Base-by-base conservation (phyloP, 2,329 filamentous ascomycete genomes). In the Penicillium decumbens region DNA sequence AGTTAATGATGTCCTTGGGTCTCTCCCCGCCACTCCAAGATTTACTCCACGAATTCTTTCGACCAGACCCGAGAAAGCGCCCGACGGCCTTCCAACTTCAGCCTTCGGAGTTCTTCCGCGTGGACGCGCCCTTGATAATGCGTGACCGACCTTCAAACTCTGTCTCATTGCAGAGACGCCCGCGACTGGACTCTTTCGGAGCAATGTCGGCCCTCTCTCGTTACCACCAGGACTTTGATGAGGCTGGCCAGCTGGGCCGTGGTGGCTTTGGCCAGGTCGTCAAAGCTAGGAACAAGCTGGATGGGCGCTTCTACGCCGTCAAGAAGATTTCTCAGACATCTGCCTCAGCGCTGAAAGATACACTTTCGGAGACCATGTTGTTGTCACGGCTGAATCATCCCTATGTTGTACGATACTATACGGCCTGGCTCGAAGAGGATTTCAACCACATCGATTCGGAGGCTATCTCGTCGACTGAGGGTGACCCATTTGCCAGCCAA, bases 261-360 rank as follows among this genome's bases (percentile, higher is more conserved):
- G 93, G 93, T 38, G 93, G 92, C 0, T 98, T 95, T 71, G 93
- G 93, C 4, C 89, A 96, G 71, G 93, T 98, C 20, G 89, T 97
- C 47, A 95, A 95, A 68, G 92, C 92, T 2, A 82, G 92, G 28
- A 95, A 95, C 69, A 95, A 93, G 72, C 81, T 96, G 3, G 93
- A 97, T 66, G 89, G 89, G 0, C 88, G 91, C 50, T 85, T 95
- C 38, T 98, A 97, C 70, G 93, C 93, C 15, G 88, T 98, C 66
- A 98, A 98, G 69, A 96, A 97, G 67, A 93, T 98, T 54, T 89
- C 84, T 1, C 88, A 93, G 59, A 85, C 85, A 44, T 89, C 89
- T 1, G 81, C 87, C 24, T 80, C 84, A 9, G 76, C 78, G 4
- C 63, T 80, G 44, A 74, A 76, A 51, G 73, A 74, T 50, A 88